Evolutionary conservation across 2,329 filamentous ascomycete genomes (phyloP), one percentile per base, ranked within the genome.

Genomic region (Cytospora schulzeri): DNA sequence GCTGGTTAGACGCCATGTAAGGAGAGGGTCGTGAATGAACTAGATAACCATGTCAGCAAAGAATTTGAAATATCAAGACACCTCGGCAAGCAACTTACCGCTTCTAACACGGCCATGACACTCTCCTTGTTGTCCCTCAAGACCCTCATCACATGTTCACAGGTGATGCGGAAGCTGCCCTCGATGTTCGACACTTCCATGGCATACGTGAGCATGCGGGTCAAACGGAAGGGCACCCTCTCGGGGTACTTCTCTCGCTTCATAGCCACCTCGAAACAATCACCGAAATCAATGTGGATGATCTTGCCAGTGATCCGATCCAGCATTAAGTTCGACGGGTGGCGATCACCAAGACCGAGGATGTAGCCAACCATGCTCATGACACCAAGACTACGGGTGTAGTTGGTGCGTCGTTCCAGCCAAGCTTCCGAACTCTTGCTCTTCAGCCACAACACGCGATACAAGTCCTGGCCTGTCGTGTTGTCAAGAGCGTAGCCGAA

Each of bases 341-440:
- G 95, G 56, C 96, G 89, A 79, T 99, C 95, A 62, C 95, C 95
- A 17, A 99, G 83, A 66, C 95, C 96, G 26, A 99, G 87, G 69
- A 99, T 98, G 77, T 99, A 99, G 68, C 95, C 95, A n/a, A 98
- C 95, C 93, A 99, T 99, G n/a, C 93, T 97, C 95, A 99, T 99
- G 72, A 99, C 95, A 71, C 92, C 95, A 2, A 99, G 83, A 1
- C 94, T 98, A 64, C 95, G 90, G 22, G 95, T 99, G 79, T 99
- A 99, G 75, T 97, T 99, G n/a, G 96, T 99, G 60, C 95, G 90
- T 52, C 95, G 87, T 77, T 98, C 95, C 38, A 99, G 88, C 95
- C 95, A 99, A 2, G 94, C 91, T 77, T 99, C 95, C 0, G 94
- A 97, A 67, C 91, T 96, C 83, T 97, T 97, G 74, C 92, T 97